Conservation (phyloP, 208 protist genomes). For the Histomonas meleagridis region DNA sequence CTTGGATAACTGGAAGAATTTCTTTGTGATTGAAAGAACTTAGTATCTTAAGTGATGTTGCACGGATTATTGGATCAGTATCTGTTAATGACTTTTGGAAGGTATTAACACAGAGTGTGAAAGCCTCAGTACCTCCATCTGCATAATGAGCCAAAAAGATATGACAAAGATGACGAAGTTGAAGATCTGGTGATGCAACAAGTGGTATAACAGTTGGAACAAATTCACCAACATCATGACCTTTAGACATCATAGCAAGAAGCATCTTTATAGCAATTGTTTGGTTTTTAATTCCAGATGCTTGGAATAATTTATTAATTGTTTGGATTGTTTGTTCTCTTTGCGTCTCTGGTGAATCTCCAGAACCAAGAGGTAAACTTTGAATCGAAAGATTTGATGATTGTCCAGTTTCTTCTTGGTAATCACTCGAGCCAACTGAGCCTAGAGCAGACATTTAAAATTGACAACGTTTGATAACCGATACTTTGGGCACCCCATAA, state of each 20-base stretch:
- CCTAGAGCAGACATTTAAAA: too few relatives aligned
- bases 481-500: too few relatives aligned
- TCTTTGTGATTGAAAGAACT: neutral
- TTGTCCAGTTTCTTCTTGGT: too few relatives aligned
- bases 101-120: neutral
- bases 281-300: neutral
- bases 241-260: slow-evolving; percentile 4
- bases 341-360: too few relatives aligned
- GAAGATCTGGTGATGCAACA: neutral
- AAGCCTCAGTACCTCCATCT: neutral
- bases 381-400: too few relatives aligned
- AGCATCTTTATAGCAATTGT: neutral
- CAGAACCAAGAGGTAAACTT: too few relatives aligned
- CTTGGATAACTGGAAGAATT: neutral
- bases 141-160: neutral
- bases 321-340: too few relatives aligned
- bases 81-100: neutral
- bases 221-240: neutral
- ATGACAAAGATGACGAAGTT: neutral
- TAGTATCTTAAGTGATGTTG: neutral
- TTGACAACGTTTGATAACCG: too few relatives aligned
- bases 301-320: neutral
- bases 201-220: neutral
- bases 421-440: too few relatives aligned
- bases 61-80: neutral